Percentiles rank a stretch among this genome's conserved stretches.
Evolutionary conservation across 1,284 basidiomycete species (phyloP).

Genomic region (Puccinia brachypodii): DNA sequence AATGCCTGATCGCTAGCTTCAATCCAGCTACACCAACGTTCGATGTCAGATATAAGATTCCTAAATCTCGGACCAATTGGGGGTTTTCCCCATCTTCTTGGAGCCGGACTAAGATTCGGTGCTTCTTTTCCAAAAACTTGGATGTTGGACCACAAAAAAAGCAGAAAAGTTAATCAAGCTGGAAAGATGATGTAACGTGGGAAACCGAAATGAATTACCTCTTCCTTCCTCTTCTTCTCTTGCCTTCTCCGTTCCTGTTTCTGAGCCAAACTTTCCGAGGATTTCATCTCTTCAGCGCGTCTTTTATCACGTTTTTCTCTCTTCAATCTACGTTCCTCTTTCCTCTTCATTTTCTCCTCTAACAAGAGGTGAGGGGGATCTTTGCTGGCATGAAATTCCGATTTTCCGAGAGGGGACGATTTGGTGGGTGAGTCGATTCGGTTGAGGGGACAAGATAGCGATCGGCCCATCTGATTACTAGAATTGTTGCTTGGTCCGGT

Average conservation of each 20-base stretch:
- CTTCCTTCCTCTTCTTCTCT: conserved; percentile 44
- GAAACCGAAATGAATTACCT: conserved; percentile 10
- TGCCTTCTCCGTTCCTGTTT: conserved; percentile 38
- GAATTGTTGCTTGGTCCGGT: background rate
- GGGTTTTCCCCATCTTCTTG: conserved; percentile 30
- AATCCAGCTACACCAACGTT: conserved; percentile 38
- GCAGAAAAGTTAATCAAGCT: background rate
- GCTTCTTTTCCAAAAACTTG: conserved; percentile 39
- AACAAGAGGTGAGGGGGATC: conserved; percentile 18
- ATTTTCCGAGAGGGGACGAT: background rate
- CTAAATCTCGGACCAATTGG: conserved; percentile 24
- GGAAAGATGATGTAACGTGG: background rate
- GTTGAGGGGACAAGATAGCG: conserved; percentile 15
- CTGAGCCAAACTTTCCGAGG: conserved; percentile 30
- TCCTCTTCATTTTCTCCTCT: conserved; percentile 41
- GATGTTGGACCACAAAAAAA: background rate
- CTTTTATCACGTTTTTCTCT: conserved; percentile 37
- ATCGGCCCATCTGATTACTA: background rate
- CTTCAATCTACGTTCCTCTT: conserved; percentile 24
- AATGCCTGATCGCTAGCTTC: conserved; percentile 40
- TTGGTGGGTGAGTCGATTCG: conserved; percentile 30
- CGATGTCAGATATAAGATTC: conserved; percentile 20
- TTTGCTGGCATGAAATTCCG: background rate
- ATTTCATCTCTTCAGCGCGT: background rate
- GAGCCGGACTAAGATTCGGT: conserved; percentile 20